Evolutionary conservation across 306 rosid genomes (phyloP).

Genomic region (Medicago ruthenica): DNA sequence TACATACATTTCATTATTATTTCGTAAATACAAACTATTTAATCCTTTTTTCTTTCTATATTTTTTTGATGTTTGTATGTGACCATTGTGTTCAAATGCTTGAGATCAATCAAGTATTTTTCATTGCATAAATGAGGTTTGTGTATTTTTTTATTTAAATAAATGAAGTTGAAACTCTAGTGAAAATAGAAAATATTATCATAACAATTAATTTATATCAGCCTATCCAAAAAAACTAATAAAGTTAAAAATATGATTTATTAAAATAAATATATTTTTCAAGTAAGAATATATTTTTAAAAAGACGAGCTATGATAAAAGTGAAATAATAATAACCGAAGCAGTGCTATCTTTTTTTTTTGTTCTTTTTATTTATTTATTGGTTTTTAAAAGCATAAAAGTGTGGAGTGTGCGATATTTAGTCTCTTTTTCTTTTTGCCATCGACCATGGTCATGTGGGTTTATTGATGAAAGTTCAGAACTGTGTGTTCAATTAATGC

Average conservation of each 20-base stretch:
- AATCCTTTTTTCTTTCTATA: too few relatives aligned
- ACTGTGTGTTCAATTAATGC: constrained; percentile 35
- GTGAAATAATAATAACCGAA: constrained; percentile 38
- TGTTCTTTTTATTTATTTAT: neutral
- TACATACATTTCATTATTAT: too few relatives aligned
- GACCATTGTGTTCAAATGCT: too few relatives aligned
- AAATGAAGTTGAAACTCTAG: too few relatives aligned
- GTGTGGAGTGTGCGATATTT: constrained; percentile 37
- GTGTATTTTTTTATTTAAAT: too few relatives aligned
- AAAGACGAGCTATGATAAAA: constrained; percentile 36
- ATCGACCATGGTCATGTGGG: constrained; percentile 39
- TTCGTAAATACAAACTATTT: too few relatives aligned
- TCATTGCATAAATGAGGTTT: too few relatives aligned
- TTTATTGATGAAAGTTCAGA: constrained; percentile 41
- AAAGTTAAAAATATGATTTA: neutral
- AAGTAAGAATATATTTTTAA: constrained; percentile 11
- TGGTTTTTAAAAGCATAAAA: constrained; percentile 29
- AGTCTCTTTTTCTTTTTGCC: constrained; percentile 15
- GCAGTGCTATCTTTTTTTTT: constrained; percentile 39
- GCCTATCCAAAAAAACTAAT: too few relatives aligned
- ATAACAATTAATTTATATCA: neutral
- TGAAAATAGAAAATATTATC: too few relatives aligned
- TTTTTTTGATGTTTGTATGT: too few relatives aligned
- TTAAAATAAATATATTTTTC: neutral
- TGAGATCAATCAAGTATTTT: too few relatives aligned